These are phyloP conservation scores for Neurospora africana DNA, from an alignment of 495 filamentous ascomycete genomes.

Conservation along the genomic window DNA sequence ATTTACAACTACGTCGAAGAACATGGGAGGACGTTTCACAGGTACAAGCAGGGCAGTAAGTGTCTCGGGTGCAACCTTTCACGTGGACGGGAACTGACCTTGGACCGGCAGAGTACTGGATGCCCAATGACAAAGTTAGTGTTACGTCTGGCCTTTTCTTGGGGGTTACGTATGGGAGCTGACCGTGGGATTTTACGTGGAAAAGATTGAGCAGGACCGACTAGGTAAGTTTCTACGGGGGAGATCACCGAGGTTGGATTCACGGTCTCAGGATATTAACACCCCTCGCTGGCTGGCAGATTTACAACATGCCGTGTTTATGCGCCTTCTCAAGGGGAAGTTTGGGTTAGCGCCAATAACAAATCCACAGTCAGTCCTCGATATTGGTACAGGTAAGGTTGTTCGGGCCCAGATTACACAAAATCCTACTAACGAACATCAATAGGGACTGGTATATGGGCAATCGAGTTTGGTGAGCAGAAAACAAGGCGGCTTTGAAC, in stretches of 20 bases:
- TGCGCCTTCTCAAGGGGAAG: slow-evolving; percentile 29
- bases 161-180: neutral
- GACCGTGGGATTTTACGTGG: neutral
- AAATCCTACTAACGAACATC: neutral
- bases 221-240: slow-evolving; percentile 22
- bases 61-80: neutral
- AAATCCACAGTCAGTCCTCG: slow-evolving; percentile 28
- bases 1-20: slow-evolving; percentile 19
- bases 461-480: slow-evolving; percentile 25
- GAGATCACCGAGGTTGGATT: neutral
- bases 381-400: slow-evolving; percentile 30
- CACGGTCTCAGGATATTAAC: neutral
- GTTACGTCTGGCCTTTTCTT: neutral
- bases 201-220: slow-evolving; percentile 33
- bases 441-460: slow-evolving; percentile 34
- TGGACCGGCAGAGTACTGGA: slow-evolving; percentile 15
- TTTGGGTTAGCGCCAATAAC: slow-evolving; percentile 33
- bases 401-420: neutral
- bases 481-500: neutral
- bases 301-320: slow-evolving; percentile 39
- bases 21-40: slow-evolving; percentile 26
- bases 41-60: slow-evolving; percentile 29
- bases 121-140: slow-evolving; percentile 23
- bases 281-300: slow-evolving; percentile 19
- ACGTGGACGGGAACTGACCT: neutral